These are phyloP conservation scores for Cutaneotrichosporon sp. DNA, from an alignment of 1,284 basidiomycete species.

Conservation along the genomic window DNA sequence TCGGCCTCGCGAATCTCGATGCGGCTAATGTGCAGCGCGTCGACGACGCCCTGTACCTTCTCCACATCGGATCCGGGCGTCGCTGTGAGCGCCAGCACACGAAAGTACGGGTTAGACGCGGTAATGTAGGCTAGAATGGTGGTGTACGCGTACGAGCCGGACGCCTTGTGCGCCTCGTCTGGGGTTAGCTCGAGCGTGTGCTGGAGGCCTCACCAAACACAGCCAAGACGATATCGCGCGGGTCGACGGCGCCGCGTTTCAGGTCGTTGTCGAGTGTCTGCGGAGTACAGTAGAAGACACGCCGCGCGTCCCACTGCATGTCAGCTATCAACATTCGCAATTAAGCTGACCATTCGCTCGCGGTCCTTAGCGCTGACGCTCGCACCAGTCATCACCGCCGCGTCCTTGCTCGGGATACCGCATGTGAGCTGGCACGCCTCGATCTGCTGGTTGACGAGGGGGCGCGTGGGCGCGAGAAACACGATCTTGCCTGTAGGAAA, in stretches of 20 bases:
- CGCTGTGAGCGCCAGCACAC: conserved; percentile 87
- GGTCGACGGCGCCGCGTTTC: conserved; percentile 65
- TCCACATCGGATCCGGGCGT: conserved; percentile 86
- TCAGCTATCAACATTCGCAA: conserved; percentile 10
- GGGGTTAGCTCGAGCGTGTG: conserved; percentile 5
- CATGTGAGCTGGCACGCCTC: conserved; percentile 89
- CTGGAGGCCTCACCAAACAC: conserved; percentile 58
- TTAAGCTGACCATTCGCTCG: conserved; percentile 57
- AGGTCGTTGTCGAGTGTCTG: conserved; percentile 93
- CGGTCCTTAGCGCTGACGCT: conserved; percentile 50
- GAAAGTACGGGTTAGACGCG: conserved; percentile 88
- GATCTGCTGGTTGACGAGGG: conserved; percentile 90
- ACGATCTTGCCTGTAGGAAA: conserved; percentile 89
- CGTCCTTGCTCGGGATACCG: conserved; percentile 83
- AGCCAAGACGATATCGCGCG: conserved; percentile 63
- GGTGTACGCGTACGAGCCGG: conserved; percentile 88
- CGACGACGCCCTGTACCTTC: conserved; percentile 84
- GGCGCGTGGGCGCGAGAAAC: conserved; percentile 93
- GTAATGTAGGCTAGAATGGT: conserved; percentile 85
- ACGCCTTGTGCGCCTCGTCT: conserved; percentile 96
- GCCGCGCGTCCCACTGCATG: conserved; percentile 55
- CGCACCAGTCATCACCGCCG: conserved; percentile 79
- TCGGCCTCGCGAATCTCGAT: conserved; percentile 93
- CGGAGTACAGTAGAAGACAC: conserved; percentile 97
- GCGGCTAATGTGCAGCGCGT: conserved; percentile 89